A percentile compares a stretch with the other conserved stretches of the same genome.
phyloP scores from a whole-genome alignment of 257 asterid species.

The Linderniella brevidens region DNA sequence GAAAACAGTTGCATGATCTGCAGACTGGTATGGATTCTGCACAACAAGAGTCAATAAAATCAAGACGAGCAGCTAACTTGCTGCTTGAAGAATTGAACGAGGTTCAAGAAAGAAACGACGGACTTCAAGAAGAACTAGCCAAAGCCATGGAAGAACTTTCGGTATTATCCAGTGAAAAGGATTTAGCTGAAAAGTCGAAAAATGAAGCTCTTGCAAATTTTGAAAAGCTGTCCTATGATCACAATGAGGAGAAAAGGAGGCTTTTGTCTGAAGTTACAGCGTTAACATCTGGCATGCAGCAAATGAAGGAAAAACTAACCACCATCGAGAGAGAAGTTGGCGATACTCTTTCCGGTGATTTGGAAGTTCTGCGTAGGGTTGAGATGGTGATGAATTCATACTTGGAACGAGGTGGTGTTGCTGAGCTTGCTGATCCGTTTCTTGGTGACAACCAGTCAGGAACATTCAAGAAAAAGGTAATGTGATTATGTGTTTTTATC shows the following conservation, averaged over 20 bases:
- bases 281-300: conserved; percentile 40
- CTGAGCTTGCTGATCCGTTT: conserved; percentile 19
- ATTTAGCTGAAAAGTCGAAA: conserved; percentile 44
- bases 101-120: conserved; percentile 91
- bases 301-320: conserved; percentile 37
- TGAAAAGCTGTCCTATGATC: conserved; percentile 42
- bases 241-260: conserved; percentile 51
- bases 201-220: conserved; percentile 46
- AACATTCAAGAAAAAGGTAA: conserved; percentile 46
- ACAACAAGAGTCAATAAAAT: conserved; percentile 65
- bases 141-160: conserved; percentile 40
- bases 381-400: conserved; percentile 32
- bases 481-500: neutral
- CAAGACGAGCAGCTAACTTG: conserved; percentile 78
- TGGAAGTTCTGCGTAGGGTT: conserved; percentile 45
- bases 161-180: conserved; percentile 48
- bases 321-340: conserved; percentile 31
- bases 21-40: conserved; percentile 28
- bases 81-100: conserved; percentile 91
- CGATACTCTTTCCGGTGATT: conserved; percentile 53
- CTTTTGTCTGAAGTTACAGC: conserved; percentile 38
- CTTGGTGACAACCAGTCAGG: conserved; percentile 16
- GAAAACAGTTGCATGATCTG: conserved; percentile 31
- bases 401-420: conserved; percentile 20
- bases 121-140: conserved; percentile 77